These are phyloP conservation scores for Erysimum pusillum DNA, from an alignment of 441 rosid genomes.

Conservation along the genomic window DNA sequence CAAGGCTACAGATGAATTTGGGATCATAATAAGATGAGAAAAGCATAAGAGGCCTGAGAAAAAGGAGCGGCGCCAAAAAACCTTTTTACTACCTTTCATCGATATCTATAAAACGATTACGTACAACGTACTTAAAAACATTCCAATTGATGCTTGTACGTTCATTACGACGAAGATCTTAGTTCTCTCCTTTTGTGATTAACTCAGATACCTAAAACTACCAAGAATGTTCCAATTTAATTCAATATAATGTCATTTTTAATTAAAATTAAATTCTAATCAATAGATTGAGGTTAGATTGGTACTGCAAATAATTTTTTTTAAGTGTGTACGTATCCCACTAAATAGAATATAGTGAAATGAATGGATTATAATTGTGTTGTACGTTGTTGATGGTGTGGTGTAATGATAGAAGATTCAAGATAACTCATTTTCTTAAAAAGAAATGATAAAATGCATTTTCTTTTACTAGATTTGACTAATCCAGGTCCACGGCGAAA, in stretches of 20 bases:
- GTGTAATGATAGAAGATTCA: neutral
- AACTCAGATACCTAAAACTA: neutral
- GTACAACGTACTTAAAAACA: neutral
- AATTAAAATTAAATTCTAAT: too few species aligned
- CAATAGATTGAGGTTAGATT: neutral
- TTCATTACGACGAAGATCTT: neutral
- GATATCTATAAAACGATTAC: neutral
- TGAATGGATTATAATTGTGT: neutral
- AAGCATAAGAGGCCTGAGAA: neutral
- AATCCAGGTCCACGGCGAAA: conserved; percentile 35
- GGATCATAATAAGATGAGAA: neutral
- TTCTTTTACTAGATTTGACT: conserved; percentile 25
- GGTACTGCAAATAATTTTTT: neutral
- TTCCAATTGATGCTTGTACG: neutral
- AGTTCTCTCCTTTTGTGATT: neutral
- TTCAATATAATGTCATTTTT: neutral
- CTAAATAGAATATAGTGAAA: neutral
- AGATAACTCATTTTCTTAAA: too few species aligned
- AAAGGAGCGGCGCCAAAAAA: too few species aligned
- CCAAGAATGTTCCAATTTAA: neutral
- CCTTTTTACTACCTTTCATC: neutral
- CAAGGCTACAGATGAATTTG: neutral
- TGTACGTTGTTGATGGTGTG: neutral
- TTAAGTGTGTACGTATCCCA: neutral
- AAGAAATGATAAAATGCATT: neutral